Conservation (phyloP, 2,329 filamentous ascomycete genomes). For the Paecilomyces dactylethromorphus region DNA sequence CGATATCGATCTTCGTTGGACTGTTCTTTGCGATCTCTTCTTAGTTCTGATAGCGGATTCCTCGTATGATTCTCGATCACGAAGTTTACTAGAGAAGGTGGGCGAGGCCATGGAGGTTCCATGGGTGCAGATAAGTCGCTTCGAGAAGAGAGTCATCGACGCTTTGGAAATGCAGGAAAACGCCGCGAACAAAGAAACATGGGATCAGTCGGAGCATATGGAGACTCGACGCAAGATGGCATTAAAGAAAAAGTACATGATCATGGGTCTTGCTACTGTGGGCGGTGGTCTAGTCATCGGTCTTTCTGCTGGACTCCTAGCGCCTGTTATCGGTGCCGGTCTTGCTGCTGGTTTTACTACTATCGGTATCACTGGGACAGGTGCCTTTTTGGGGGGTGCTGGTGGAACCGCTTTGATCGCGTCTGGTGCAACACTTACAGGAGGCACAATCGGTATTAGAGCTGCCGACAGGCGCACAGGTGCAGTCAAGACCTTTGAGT, state of each 20-base stretch:
- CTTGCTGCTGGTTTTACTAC: slow-evolving; percentile 92
- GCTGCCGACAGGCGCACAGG: slow-evolving; percentile 85
- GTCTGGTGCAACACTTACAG: slow-evolving; percentile 77
- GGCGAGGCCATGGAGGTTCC: slow-evolving; percentile 72
- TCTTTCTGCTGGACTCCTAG: slow-evolving; percentile 82
- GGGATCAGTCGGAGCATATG: slow-evolving; percentile 95
- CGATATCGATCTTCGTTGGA: slow-evolving; percentile 95
- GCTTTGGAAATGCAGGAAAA: slow-evolving; percentile 96
- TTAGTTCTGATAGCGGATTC: slow-evolving; percentile 95
- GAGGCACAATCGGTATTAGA: slow-evolving; percentile 75
- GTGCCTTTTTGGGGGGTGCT: slow-evolving; percentile 81
- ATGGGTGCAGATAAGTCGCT: slow-evolving; percentile 91
- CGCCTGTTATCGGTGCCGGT: slow-evolving; percentile 88
- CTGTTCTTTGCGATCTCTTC: slow-evolving; percentile 91
- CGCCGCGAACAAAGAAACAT: slow-evolving; percentile 82
- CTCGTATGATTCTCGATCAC: slow-evolving; percentile 81
- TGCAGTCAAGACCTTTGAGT: slow-evolving; percentile 93
- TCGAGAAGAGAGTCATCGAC: slow-evolving; percentile 95
- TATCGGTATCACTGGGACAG: slow-evolving; percentile 83
- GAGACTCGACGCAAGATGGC: slow-evolving; percentile 75
- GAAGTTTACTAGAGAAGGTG: slow-evolving; percentile 75
- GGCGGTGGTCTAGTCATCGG: slow-evolving; percentile 93
- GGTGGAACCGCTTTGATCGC: slow-evolving; percentile 93
- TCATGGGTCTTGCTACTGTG: slow-evolving; percentile 96
- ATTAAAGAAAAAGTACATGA: slow-evolving; percentile 75